A percentile compares a stretch with the other conserved stretches of the same genome.
These are phyloP conservation scores for Psilocybe cyanescens DNA, from an alignment of 768 basidiomycete species.

Conservation along the genomic window DNA sequence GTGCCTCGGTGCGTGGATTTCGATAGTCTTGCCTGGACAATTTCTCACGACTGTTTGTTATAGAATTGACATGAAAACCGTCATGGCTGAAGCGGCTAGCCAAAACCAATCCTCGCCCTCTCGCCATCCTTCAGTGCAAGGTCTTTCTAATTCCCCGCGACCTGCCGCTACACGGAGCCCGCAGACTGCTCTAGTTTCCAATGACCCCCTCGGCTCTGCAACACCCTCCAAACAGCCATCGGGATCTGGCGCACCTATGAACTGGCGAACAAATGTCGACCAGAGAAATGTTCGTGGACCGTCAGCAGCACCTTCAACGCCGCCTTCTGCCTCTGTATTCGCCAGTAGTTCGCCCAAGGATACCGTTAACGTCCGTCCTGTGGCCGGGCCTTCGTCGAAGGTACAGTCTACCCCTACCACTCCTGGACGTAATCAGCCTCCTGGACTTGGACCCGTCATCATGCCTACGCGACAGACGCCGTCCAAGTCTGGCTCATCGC, in stretches of 20 bases:
- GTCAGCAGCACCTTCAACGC: constrained; percentile 3
- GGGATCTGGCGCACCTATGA: background rate
- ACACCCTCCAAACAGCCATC: constrained; percentile 1
- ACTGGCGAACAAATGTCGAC: constrained; percentile 10
- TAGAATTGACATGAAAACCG: constrained; percentile 81
- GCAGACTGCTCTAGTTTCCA: background rate
- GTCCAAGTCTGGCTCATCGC: constrained; percentile 17
- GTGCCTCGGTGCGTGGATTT: constrained; percentile 44
- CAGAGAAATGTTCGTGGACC: background rate
- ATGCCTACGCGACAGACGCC: constrained; percentile 56
- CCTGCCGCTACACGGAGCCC: background rate
- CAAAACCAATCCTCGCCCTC: constrained; percentile 17
- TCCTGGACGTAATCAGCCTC: constrained; percentile 13
- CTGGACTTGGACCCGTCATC: constrained; percentile 66
- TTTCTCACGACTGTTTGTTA: constrained; percentile 8
- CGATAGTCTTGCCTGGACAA: background rate
- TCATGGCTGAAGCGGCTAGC: constrained; percentile 79
- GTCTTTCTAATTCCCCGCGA: constrained; percentile 4
- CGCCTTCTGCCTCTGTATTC: background rate
- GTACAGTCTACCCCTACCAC: background rate
- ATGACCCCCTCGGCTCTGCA: background rate
- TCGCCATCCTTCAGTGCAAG: background rate
- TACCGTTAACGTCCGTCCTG: background rate
- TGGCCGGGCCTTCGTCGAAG: background rate
- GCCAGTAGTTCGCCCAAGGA: background rate